These are phyloP conservation scores for Dendrobium officinale DNA, from an alignment of 106 monocot species.

Conservation along the genomic window DNA sequence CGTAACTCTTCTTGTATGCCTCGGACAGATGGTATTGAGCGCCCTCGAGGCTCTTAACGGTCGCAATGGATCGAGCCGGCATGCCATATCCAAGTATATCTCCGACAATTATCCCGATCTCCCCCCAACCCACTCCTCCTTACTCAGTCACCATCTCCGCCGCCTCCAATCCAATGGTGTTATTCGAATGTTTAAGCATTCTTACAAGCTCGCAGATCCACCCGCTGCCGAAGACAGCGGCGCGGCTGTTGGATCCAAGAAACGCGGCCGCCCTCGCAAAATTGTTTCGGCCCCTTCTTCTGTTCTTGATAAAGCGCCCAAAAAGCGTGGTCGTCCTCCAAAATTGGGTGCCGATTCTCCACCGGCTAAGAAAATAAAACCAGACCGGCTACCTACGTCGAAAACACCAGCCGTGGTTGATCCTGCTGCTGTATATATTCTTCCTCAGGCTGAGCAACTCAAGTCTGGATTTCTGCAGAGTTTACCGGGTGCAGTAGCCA, in stretches of 20 bases:
- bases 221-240: neutral
- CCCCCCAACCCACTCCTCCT: constrained; percentile 10
- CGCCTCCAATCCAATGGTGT: constrained; percentile 13
- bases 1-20: neutral
- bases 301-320: neutral
- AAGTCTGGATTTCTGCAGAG: constrained; percentile 2
- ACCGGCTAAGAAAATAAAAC: neutral
- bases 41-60: constrained; percentile 17
- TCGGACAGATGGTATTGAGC: constrained; percentile 15
- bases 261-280: constrained; percentile 6
- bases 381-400: neutral
- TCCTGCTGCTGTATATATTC: neutral
- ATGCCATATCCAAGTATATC: constrained; percentile 18
- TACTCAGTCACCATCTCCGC: constrained; percentile 14
- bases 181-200: constrained; percentile 8
- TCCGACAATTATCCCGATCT: constrained; percentile 5
- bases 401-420: neutral
- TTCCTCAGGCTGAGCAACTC: neutral
- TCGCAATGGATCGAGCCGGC: constrained; percentile 16
- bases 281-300: neutral
- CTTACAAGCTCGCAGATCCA: constrained; percentile 15
- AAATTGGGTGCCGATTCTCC: neutral
- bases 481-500: neutral
- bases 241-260: neutral
- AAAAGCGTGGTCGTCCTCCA: constrained; percentile 5